Conservation (phyloP, 148 eudicot species). For the Polygonum aviculare region DNA sequence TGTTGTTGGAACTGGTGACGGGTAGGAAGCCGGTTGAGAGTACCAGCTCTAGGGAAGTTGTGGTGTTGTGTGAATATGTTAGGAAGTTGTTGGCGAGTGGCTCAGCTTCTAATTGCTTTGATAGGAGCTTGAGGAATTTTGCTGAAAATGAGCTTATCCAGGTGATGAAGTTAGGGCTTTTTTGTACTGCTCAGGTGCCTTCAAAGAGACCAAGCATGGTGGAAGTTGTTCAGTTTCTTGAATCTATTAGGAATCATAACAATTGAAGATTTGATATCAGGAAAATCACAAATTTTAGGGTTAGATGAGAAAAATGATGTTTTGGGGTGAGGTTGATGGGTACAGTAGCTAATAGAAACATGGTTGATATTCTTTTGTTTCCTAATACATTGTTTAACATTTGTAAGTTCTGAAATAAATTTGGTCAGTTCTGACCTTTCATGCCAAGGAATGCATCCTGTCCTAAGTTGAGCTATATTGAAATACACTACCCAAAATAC, state of each 20-base stretch:
- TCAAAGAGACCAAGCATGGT: constrained; percentile 86
- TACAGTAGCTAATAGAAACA: constrained; percentile 13
- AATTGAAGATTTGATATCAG: constrained; percentile 12
- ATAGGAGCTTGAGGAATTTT: constrained; percentile 60
- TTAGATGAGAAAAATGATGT: constrained; percentile 1
- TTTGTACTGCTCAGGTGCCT: constrained; percentile 68
- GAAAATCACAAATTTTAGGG: neutral
- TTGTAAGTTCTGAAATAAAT: constrained; percentile 21
- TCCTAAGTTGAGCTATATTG: neutral
- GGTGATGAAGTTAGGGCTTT: constrained; percentile 81
- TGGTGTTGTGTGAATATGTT: constrained; percentile 78
- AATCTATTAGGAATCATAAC: constrained; percentile 49
- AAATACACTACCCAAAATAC: neutral
- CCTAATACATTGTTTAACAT: constrained; percentile 20
- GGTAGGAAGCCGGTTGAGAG: constrained; percentile 93
- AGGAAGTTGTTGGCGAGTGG: constrained; percentile 61
- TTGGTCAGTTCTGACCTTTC: neutral
- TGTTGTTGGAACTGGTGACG: constrained; percentile 79
- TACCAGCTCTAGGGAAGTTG: constrained; percentile 50
- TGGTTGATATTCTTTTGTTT: constrained; percentile 27
- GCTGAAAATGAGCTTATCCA: constrained; percentile 76
- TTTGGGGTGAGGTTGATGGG: constrained; percentile 2
- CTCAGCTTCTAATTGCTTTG: constrained; percentile 66
- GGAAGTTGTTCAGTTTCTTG: constrained; percentile 88
- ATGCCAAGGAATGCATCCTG: neutral